Evolutionary conservation across 2,329 filamentous ascomycete species (phyloP).

Genomic region (Fusarium sp.): DNA sequence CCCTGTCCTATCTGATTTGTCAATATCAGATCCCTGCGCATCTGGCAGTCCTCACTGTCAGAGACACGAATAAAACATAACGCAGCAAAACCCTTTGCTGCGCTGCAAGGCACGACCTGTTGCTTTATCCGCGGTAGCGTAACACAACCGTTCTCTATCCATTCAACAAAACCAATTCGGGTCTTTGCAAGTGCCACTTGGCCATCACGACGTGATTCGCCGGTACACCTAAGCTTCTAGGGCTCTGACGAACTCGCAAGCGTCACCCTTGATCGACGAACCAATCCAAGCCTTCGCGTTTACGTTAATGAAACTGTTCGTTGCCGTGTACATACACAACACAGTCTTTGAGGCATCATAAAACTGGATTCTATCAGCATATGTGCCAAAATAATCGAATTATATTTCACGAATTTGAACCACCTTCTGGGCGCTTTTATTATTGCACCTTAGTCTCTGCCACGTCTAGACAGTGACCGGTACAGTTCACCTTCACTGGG

Average conservation of each 20-base stretch:
- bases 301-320: conserved; percentile 46
- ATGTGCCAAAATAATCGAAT: neutral
- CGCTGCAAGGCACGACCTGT: conserved; percentile 47
- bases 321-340: conserved; percentile 19
- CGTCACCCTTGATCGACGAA: conserved; percentile 37
- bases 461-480: neutral
- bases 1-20: conserved; percentile 38
- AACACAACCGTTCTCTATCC: conserved; percentile 13
- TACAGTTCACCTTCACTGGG: conserved; percentile 23
- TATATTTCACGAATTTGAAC: neutral
- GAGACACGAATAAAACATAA: conserved; percentile 26
- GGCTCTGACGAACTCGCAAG: conserved; percentile 30
- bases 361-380: neutral
- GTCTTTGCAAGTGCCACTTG: conserved; percentile 25
- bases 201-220: conserved; percentile 40
- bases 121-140: conserved; percentile 31
- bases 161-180: conserved; percentile 24
- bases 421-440: neutral
- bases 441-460: neutral
- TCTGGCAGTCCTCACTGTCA: conserved; percentile 15
- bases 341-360: neutral
- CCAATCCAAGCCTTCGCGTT: conserved; percentile 46
- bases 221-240: conserved; percentile 20
- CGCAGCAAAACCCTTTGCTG: conserved; percentile 27
- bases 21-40: conserved; percentile 29